Conservation (phyloP, 768 basidiomycete genomes). For the Termitomyces sp. region DNA sequence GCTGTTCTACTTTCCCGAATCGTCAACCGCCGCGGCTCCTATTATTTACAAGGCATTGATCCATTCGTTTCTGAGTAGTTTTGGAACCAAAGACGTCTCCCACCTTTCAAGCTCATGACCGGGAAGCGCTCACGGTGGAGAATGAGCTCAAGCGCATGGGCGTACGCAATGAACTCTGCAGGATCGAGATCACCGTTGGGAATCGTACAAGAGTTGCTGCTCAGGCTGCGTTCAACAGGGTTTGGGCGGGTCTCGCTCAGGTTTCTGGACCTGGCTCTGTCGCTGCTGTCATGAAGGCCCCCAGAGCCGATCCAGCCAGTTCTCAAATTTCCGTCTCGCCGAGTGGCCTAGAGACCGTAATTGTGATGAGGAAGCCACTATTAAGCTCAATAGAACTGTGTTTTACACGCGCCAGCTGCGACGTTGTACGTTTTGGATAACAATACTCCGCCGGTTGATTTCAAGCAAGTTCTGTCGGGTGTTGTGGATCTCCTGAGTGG, state of each 20-base stretch:
- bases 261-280: slow-evolving; percentile 1
- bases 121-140: slow-evolving; percentile 18
- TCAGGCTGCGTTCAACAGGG: slow-evolving; percentile 4
- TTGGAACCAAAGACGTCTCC: background rate
- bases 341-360: background rate
- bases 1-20: slow-evolving; percentile 28
- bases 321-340: background rate
- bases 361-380: background rate
- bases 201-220: background rate
- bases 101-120: slow-evolving; percentile 23
- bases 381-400: slow-evolving; percentile 1
- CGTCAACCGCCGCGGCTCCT: slow-evolving; percentile 22
- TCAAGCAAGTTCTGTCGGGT: background rate
- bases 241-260: slow-evolving; percentile 3
- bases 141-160: slow-evolving; percentile 23
- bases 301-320: slow-evolving; percentile 5
- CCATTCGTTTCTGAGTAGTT: slow-evolving; percentile 18
- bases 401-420: slow-evolving; percentile 3
- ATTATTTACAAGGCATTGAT: slow-evolving; percentile 23
- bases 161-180: slow-evolving; percentile 19
- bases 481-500: slow-evolving; percentile 1
- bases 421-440: background rate
- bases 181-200: slow-evolving; percentile 13
- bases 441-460: background rate
- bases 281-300: background rate